Evolutionary conservation across 2,329 filamentous ascomycete species (phyloP).

Genomic region (Trichoderma lentiforme): DNA sequence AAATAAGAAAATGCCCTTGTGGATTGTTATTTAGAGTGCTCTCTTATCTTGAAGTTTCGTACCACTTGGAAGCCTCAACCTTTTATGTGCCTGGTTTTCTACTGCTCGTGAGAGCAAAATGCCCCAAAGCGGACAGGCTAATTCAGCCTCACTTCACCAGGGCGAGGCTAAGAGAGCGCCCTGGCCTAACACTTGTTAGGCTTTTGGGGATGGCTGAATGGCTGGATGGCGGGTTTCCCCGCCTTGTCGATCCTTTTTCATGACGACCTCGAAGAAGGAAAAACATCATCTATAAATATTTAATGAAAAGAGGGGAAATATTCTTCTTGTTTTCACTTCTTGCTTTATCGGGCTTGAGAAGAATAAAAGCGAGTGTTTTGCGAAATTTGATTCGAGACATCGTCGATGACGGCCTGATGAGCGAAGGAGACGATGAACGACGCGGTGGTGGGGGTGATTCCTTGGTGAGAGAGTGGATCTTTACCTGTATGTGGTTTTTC

Average conservation of each 20-base stretch:
- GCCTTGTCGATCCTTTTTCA: background rate
- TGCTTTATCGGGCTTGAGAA: background rate
- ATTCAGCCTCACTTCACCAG: conserved; percentile 2
- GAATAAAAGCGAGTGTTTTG: background rate
- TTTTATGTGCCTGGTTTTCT: background rate
- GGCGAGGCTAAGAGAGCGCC: background rate
- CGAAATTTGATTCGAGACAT: background rate
- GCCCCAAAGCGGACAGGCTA: background rate
- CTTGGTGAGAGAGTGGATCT: background rate
- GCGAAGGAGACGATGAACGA: background rate
- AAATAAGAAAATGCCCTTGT: too few species aligned
- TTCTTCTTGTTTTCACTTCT: too few species aligned
- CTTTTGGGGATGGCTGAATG: background rate
- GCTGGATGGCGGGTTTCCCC: background rate
- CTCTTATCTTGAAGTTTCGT: background rate
- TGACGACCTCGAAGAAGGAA: background rate
- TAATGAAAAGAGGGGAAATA: too few species aligned
- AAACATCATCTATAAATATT: background rate
- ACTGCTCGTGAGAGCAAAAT: background rate
- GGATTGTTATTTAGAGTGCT: too few species aligned
- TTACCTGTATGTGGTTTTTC: background rate
- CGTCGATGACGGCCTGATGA: background rate
- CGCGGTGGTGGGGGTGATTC: background rate
- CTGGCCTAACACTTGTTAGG: background rate
- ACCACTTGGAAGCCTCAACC: background rate